Base-by-base conservation (phyloP, 2,329 filamentous ascomycete genomes). In the Ophiostoma angusticollis region DNA sequence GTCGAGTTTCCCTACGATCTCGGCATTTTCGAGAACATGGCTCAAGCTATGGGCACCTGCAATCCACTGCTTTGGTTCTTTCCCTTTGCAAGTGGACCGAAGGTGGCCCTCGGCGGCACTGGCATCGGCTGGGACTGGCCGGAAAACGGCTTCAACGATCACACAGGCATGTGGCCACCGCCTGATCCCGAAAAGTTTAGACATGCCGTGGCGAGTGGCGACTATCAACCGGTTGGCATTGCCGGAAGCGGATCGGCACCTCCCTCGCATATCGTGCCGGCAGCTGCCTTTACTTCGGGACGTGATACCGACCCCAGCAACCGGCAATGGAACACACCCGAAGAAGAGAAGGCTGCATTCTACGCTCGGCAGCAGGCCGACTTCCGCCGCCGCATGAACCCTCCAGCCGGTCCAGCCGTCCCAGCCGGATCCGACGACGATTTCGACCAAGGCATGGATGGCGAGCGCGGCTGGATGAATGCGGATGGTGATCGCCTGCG, bases 1-100 rank as follows among this genome's bases (percentile, higher is more conserved):
- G 72, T 87, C 50, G 81, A 89, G 56, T 91, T 85, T 49, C 84
- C 84, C 0, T 91, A 86, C 58, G 84, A 93, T 51, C 60, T 89
- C 31, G 82, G 81, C 35, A 64, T 91, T 49, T 85, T 74, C 61
- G 55, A 62, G 25, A 93, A 93, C 55, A 67, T 89, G 53, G 67
- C 70, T 13, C 78, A 84, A 52, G 80, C 77, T 13, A 87, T 91
- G 80, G 81, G 82, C 4, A 78, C 73, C 0, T 47, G 54, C 7
- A 85, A 84, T 52, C 50, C 72, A 0, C 47, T 85, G 0, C 54
- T 68, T 6, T 91, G 84, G 84, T 60, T 84, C 41, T 71, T 74
- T 48, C 84, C 84, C 0, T 65, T 86, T 29, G 67, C 76, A 2
- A 64, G 65, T 24, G 63, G 58, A 14, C 74, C 70, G 1, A 47